Base-by-base conservation (phyloP, 1,284 basidiomycete species). In the Phellopilus nigrolimitatus region DNA sequence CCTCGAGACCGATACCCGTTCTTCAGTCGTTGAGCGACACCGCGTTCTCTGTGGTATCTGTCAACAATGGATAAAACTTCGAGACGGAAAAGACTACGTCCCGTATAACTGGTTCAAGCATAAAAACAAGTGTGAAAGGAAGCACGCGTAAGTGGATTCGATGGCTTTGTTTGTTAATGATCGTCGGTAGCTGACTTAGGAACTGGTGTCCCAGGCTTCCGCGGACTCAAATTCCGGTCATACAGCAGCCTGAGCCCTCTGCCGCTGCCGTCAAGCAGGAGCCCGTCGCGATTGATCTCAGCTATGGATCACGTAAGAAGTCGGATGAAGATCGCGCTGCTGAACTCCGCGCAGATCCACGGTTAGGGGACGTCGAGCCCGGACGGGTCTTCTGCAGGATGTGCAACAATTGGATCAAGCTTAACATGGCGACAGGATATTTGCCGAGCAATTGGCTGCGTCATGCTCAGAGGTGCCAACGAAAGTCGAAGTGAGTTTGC, bases 261-360 rank as follows among this genome's bases (percentile, higher is more conserved):
- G 40, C 42, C 9, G 7, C 39, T 33, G 31, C 31, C 17, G 30
- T 45, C 6, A 45, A 34, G 9, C 13, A 44, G 10, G 42, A 44
- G 36, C 22, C 24, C 5, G 37, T 27, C n/a, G 24, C 38, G 7
- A 17, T 40, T 17, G 39, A 49, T 25, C 13, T 37, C 1, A 27
- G n/a, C 19, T 27, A 30, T 24, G 48, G 22, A 7, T 3, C 21
- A n/a, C 45, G 41, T 13, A 42, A 42, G 27, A 50, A 37, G 6
- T 30, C 54, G 13, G 54, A 57, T 13, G 56, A 51, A 30, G 51
- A 56, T 21, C 42, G 58, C 19, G 54, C 53, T 19, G 51, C 55
- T 28, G n/a, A 51, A 30, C 41, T 59, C 19, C 56, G 51, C 17
- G 51, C 49, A 19, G 58, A 59, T 38, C 54, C 58, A 12, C 49